Base-by-base conservation (phyloP, 169 alveolate species). In the Plasmodium vivax region DNA sequence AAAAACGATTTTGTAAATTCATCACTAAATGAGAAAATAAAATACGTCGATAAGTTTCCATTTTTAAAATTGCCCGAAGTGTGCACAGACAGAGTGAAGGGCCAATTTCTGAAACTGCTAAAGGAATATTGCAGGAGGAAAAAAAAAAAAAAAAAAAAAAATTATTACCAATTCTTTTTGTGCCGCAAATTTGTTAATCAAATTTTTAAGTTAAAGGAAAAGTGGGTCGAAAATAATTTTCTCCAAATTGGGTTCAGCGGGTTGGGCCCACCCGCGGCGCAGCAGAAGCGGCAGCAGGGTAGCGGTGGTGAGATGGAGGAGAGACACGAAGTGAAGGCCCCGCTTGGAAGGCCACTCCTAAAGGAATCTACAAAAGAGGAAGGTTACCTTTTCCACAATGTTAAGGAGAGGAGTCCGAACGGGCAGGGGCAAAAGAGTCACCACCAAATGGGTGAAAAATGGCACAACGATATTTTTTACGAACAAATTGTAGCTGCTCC, bases 151-250 rank as follows among this genome's bases (percentile, higher is more conserved):
- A 56, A 85, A 85, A 77, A 85, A 32, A 19, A 77, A 36, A 30
- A 75, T 45, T 75, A 85, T n/a, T 51, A 77, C 45, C 77, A 85
- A 68, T 23, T 85, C 3, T 27, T 34, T 14, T 27, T 51, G 56
- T 85, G 62, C 58, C 27, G 56, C 27, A 85, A 77, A 74, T 51
- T 85, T 14, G 38, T 47, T n/a, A 77, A 75, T 51, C 62, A 74
- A 10, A 34, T 74, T 16, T 75, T 32, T 30, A 85, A 51, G 30
- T 58, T 85, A 56, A 85, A 77, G 62, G 93, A 85, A 47, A 85
- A 85, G 75, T 47, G 54, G 14, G 93, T 74, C 19, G 93, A 85
- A 56, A 85, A 85, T 38, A 85, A 85, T 30, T 75, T 85, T 34
- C 68, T 85, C 38, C 75, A 77, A 85, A n/a, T 74, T 32, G 27